Evolutionary conservation across 2,329 filamentous ascomycete genomes (phyloP).

Genomic region (Emergomyces africanus): DNA sequence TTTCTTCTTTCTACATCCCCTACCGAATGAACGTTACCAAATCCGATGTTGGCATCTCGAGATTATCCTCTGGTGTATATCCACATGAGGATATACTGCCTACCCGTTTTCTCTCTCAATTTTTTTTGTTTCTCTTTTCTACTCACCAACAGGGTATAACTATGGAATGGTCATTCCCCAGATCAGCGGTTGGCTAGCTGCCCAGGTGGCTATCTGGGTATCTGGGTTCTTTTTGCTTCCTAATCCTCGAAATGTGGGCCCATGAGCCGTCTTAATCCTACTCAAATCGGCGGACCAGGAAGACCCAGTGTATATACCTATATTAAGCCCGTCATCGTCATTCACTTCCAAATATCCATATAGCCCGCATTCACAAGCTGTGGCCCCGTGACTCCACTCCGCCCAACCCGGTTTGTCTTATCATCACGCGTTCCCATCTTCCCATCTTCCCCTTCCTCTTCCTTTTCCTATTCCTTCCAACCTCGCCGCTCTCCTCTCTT

Average conservation of each 20-base stretch:
- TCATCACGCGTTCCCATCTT: background rate
- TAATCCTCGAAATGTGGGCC: background rate
- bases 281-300: background rate
- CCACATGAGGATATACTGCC: background rate
- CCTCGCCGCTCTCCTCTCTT: background rate
- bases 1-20: background rate
- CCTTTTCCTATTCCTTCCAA: background rate
- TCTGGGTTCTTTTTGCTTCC: background rate
- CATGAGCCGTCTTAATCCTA: background rate
- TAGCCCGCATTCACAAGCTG: background rate
- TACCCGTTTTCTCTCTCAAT: background rate
- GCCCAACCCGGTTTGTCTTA: background rate
- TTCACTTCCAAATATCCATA: background rate
- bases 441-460: background rate
- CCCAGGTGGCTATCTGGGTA: background rate
- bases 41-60: background rate
- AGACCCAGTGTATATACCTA: too few species aligned
- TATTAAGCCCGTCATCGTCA: too few species aligned
- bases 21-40: background rate
- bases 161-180: background rate
- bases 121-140: background rate
- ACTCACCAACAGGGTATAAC: background rate
- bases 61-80: background rate
- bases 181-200: background rate
- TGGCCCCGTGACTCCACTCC: conserved; percentile 3